phyloP scores from a whole-genome alignment of 106 monocot species.

The Dioscorea zingiberensis region DNA sequence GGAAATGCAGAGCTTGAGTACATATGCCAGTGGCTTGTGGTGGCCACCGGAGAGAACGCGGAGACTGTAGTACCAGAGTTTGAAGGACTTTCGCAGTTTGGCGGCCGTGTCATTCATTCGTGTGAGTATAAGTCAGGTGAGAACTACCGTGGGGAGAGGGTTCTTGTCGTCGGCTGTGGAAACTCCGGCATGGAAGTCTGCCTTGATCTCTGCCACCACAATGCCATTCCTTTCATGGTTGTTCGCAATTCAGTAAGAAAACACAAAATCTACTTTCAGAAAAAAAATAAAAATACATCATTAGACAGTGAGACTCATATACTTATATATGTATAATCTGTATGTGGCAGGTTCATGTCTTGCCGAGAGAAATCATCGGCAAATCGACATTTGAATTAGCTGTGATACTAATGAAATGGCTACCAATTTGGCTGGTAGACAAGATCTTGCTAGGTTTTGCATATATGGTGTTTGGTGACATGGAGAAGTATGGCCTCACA shows the following conservation, averaged over 20 bases:
- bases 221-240: slow-evolving; percentile 43
- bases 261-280: neutral
- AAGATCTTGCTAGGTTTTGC: slow-evolving; percentile 35
- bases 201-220: slow-evolving; percentile 44
- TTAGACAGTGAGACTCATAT: no score
- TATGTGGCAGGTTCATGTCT: slow-evolving; percentile 51
- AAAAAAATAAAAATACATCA: no score
- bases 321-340: no score
- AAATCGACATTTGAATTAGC: slow-evolving; percentile 59
- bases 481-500: slow-evolving; percentile 32
- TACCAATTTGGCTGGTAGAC: slow-evolving; percentile 57
- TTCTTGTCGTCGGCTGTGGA: slow-evolving; percentile 54
- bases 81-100: slow-evolving; percentile 27
- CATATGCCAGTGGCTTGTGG: slow-evolving; percentile 51
- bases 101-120: slow-evolving; percentile 29
- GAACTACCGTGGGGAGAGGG: slow-evolving; percentile 38
- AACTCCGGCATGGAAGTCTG: slow-evolving; percentile 65
- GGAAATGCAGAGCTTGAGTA: slow-evolving; percentile 26
- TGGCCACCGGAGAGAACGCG: slow-evolving; percentile 55
- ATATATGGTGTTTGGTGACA: slow-evolving; percentile 33
- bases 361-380: slow-evolving; percentile 58
- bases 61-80: slow-evolving; percentile 38
- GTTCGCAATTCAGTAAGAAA: slow-evolving; percentile 35
- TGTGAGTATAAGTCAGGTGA: slow-evolving; percentile 43
- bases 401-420: slow-evolving; percentile 39